A percentile compares a stretch with the other conserved stretches of the same genome.
These are phyloP conservation scores for Penicillium brasilianum DNA, from an alignment of 2,329 filamentous ascomycete genomes.

Conservation along the genomic window DNA sequence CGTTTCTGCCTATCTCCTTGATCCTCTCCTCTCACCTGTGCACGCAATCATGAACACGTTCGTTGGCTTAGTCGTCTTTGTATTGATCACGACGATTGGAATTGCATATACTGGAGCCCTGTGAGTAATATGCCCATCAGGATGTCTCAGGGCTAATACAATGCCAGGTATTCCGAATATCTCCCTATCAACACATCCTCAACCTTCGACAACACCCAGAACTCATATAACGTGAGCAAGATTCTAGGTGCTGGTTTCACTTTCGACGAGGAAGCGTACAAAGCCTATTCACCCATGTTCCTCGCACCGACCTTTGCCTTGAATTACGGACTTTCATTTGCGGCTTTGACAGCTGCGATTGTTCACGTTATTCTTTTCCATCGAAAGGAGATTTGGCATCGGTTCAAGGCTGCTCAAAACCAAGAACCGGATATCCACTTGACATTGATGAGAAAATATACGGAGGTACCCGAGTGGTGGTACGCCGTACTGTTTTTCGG, in stretches of 20 bases:
- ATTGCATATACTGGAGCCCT: slow-evolving; percentile 39
- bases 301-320: slow-evolving; percentile 42
- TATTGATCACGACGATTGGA: slow-evolving; percentile 40
- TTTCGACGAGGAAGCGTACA: slow-evolving; percentile 41
- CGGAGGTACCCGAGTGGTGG: slow-evolving; percentile 57
- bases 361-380: slow-evolving; percentile 42
- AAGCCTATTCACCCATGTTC: slow-evolving; percentile 46
- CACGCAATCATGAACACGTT: slow-evolving; percentile 40
- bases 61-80: slow-evolving; percentile 39
- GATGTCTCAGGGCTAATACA: slow-evolving; percentile 2
- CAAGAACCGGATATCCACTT: slow-evolving; percentile 63
- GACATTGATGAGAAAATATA: slow-evolving; percentile 67
- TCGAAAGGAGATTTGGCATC: slow-evolving; percentile 40
- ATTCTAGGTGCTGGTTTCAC: slow-evolving; percentile 38
- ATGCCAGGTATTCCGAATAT: slow-evolving; percentile 33
- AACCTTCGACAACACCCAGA: slow-evolving; percentile 44
- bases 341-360: slow-evolving; percentile 39
- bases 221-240: slow-evolving; percentile 39
- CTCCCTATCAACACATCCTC: slow-evolving; percentile 42
- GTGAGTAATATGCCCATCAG: slow-evolving; percentile 20
- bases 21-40: slow-evolving; percentile 39
- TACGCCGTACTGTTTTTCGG: slow-evolving; percentile 49
- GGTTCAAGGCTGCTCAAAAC: slow-evolving; percentile 34
- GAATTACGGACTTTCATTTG: slow-evolving; percentile 46
- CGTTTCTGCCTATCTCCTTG: slow-evolving; percentile 33